phyloP scores from a whole-genome alignment of 2,329 filamentous ascomycete genomes.

The Ceratocystis cacaofunesta region DNA sequence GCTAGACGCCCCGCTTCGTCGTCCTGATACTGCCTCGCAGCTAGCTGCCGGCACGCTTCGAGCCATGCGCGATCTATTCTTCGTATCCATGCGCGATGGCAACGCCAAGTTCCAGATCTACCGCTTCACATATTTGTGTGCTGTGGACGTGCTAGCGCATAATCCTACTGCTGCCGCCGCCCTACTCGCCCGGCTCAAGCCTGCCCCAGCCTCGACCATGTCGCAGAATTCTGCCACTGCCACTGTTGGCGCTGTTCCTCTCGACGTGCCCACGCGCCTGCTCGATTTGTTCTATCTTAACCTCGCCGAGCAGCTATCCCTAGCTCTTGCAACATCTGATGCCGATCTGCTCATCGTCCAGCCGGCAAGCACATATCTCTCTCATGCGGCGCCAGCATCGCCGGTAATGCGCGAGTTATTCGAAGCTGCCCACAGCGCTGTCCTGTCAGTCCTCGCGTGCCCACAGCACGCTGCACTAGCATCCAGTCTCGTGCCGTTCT shows the following conservation, averaged over 20 bases:
- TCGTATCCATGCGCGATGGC: slow-evolving; percentile 62
- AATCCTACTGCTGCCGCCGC: slow-evolving; percentile 49
- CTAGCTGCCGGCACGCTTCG: slow-evolving; percentile 37
- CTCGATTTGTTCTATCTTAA: slow-evolving; percentile 85
- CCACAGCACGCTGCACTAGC: slow-evolving; percentile 62
- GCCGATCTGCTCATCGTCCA: slow-evolving; percentile 61
- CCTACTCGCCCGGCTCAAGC: slow-evolving; percentile 50
- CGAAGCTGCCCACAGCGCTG: slow-evolving; percentile 72
- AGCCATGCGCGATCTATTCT: slow-evolving; percentile 56
- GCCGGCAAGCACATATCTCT: slow-evolving; percentile 60
- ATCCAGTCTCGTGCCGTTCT: slow-evolving; percentile 60
- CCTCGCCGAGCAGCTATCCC: slow-evolving; percentile 66
- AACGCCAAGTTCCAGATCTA: slow-evolving; percentile 68
- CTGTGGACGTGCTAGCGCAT: slow-evolving; percentile 66
- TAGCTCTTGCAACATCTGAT: slow-evolving; percentile 48
- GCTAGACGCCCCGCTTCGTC: slow-evolving; percentile 32
- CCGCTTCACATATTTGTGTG: slow-evolving; percentile 65
- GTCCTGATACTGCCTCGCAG: slow-evolving; percentile 36
- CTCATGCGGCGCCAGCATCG: slow-evolving; percentile 30
- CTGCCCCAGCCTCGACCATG: slow-evolving; percentile 36
- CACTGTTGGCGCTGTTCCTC: slow-evolving; percentile 15
- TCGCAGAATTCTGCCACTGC: neutral
- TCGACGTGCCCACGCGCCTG: slow-evolving; percentile 38
- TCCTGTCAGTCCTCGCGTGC: slow-evolving; percentile 65
- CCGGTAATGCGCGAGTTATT: slow-evolving; percentile 48